phyloP scores from a whole-genome alignment of 169 alveolate species.

The Neospora caninum region DNA sequence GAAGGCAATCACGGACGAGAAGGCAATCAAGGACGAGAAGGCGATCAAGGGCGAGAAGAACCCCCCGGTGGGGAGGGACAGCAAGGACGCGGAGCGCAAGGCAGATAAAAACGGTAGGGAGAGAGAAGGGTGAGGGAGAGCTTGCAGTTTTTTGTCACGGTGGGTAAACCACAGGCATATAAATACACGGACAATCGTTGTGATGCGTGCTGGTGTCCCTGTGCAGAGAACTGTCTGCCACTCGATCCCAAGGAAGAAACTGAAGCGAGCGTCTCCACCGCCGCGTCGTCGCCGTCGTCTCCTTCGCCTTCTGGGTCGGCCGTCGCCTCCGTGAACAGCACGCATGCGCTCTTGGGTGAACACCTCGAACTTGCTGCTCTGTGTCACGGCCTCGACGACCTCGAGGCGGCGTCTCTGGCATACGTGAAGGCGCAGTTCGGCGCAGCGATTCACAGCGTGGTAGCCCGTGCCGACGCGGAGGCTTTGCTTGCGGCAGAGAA shows the following conservation, averaged over 20 bases:
- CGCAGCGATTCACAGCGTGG: not conserved
- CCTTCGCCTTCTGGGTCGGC: not conserved
- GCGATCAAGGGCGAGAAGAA: no score
- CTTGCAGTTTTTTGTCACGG: no score
- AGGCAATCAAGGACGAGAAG: not conserved
- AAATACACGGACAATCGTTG: no score
- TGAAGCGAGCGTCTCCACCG: not conserved
- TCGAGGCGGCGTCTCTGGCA: not conserved
- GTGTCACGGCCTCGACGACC: not conserved
- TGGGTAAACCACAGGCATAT: no score
- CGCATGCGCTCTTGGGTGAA: not conserved
- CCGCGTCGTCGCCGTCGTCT: not conserved
- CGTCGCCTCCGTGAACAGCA: not conserved
- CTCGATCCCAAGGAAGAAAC: not conserved
- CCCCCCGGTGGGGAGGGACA: no score
- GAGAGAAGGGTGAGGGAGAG: no score
- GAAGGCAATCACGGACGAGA: not conserved
- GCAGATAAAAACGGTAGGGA: no score
- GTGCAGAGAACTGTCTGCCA: not conserved
- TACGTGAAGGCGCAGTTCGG: not conserved
- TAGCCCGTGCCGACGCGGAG: not conserved
- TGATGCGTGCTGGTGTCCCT: no score
- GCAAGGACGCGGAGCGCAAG: no score
- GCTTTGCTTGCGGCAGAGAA: not conserved
- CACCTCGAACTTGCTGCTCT: not conserved